Percentiles rank a stretch among this genome's conserved stretches.
These are phyloP conservation scores for Amanita muscaria DNA, from an alignment of 768 basidiomycete genomes.

Conservation along the genomic window DNA sequence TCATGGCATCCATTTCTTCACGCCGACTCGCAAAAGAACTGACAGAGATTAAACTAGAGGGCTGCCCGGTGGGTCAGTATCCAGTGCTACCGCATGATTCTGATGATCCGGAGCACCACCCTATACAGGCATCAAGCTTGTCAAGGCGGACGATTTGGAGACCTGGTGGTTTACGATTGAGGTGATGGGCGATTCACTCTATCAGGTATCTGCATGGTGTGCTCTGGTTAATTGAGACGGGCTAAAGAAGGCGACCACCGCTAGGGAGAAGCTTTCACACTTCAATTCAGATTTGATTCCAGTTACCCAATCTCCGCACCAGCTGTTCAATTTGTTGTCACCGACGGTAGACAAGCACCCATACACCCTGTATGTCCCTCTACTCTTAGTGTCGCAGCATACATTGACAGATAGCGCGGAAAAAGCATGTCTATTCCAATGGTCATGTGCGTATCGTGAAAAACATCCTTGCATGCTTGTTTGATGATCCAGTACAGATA, in stretches of 20 bases:
- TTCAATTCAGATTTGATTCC: slow-evolving; percentile 75
- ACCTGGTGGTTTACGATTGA: slow-evolving; percentile 75
- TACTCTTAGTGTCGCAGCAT: neutral
- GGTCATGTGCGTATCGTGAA: slow-evolving; percentile 53
- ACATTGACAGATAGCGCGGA: neutral
- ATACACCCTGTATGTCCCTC: slow-evolving; percentile 61
- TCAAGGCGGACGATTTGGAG: slow-evolving; percentile 69
- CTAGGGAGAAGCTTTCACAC: slow-evolving; percentile 67
- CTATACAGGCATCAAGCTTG: slow-evolving; percentile 55
- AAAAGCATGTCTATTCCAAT: slow-evolving; percentile 79
- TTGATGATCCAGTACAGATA: slow-evolving; percentile 37
- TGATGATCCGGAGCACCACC: neutral
- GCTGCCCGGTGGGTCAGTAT: slow-evolving; percentile 5
- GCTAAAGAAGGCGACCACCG: too few species aligned
- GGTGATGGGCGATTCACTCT: slow-evolving; percentile 78
- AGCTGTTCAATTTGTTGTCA: slow-evolving; percentile 77
- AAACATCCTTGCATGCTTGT: slow-evolving; percentile 7
- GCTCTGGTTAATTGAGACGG: too few species aligned
- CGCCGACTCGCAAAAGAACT: slow-evolving; percentile 6
- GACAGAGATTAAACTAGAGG: slow-evolving; percentile 4
- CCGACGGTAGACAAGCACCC: slow-evolving; percentile 56
- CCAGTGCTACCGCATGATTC: neutral
- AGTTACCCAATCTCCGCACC: slow-evolving; percentile 84
- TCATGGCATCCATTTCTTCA: slow-evolving; percentile 9
- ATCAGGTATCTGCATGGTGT: slow-evolving; percentile 43